Evolutionary conservation across 2,329 filamentous ascomycete genomes (phyloP).

Genomic region (Trichoderma sp.): DNA sequence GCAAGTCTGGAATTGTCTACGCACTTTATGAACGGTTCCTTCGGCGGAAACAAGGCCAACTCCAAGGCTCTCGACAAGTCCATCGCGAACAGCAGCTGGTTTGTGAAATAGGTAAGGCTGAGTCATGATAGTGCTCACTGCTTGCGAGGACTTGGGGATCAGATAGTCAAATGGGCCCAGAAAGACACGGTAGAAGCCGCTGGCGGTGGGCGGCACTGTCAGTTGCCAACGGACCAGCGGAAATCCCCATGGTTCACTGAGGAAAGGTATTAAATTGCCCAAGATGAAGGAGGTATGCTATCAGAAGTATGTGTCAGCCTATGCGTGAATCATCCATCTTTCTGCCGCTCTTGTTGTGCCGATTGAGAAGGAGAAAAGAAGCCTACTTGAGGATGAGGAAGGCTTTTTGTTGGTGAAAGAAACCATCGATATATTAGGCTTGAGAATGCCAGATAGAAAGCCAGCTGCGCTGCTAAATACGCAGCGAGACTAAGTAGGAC

Average conservation of each 20-base stretch:
- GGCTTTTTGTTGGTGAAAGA: slow-evolving; percentile 2
- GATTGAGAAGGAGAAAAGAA: too few species aligned
- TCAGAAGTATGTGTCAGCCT: neutral
- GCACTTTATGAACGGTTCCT: neutral
- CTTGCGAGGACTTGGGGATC: slow-evolving; percentile 4
- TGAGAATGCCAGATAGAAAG: neutral
- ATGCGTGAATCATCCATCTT: neutral
- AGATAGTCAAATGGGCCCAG: slow-evolving; percentile 17
- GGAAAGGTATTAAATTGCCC: slow-evolving; percentile 2
- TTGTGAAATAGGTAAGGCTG: slow-evolving; percentile 10
- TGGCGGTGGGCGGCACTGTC: neutral
- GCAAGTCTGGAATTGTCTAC: neutral
- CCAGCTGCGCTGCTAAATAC: neutral
- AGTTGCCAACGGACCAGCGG: slow-evolving; percentile 6
- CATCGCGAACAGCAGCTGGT: neutral
- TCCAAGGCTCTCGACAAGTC: slow-evolving; percentile 9
- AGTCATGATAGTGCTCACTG: slow-evolving; percentile 6
- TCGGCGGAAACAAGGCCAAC: slow-evolving; percentile 8
- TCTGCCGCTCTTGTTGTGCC: too few species aligned
- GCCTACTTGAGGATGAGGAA: slow-evolving; percentile 8
- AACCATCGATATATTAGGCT: slow-evolving; percentile 9
- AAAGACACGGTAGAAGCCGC: slow-evolving; percentile 22
- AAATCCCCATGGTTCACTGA: slow-evolving; percentile 17
- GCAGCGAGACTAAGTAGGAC: neutral
- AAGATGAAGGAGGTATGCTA: slow-evolving; percentile 1